Conservation (phyloP, 345 rosid genomes). For the Melastoma malabathricum region DNA sequence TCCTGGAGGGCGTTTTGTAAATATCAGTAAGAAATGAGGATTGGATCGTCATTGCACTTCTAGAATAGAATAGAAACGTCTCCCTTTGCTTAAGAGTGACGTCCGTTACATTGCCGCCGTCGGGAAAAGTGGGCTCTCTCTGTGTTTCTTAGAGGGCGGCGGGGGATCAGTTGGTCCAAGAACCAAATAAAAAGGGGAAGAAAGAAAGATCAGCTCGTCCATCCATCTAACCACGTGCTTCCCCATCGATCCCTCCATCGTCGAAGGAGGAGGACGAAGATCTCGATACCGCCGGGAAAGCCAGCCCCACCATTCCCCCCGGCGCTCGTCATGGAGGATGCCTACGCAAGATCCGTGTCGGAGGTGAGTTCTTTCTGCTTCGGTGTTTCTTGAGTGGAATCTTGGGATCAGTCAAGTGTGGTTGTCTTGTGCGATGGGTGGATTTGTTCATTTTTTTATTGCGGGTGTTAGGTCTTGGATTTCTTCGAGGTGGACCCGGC, state of each 20-base stretch:
- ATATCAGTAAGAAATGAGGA: too few relatives aligned
- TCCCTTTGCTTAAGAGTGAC: too few relatives aligned
- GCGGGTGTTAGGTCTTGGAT: constrained; percentile 57
- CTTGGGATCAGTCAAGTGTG: background rate
- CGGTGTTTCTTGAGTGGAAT: too few relatives aligned
- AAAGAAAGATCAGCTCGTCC: background rate
- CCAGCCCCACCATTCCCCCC: background rate
- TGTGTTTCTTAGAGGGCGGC: too few relatives aligned
- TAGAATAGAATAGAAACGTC: too few relatives aligned
- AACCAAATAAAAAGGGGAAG: too few relatives aligned
- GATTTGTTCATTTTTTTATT: background rate
- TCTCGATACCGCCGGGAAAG: background rate
- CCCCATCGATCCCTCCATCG: background rate
- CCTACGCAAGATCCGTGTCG: constrained; percentile 80
- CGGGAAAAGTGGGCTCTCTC: too few relatives aligned
- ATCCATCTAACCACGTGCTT: too few relatives aligned
- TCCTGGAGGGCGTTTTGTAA: background rate
- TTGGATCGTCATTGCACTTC: too few relatives aligned
- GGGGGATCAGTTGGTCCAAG: too few relatives aligned
- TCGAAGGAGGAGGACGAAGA: background rate
- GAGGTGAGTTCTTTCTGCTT: constrained; percentile 38
- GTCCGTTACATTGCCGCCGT: background rate
- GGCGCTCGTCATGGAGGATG: constrained; percentile 61
- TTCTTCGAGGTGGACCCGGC: constrained; percentile 66
- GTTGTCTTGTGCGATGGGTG: background rate